Base-by-base conservation (phyloP, 306 rosid genomes). In the Alnus rubra region DNA sequence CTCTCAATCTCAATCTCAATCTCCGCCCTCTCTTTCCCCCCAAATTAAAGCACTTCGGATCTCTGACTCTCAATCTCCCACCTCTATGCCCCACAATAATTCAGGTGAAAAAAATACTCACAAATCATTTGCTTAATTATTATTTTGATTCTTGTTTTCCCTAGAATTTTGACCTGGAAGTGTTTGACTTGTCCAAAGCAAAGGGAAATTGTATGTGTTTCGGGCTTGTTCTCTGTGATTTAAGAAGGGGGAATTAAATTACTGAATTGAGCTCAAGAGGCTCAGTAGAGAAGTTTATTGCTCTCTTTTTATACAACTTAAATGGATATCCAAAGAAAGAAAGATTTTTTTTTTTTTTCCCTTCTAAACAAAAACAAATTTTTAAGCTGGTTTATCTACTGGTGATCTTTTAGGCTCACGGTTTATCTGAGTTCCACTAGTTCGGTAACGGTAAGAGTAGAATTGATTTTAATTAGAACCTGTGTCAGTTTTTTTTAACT, bases 1-100 rank as follows among this genome's bases (percentile, higher is more conserved):
- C 50, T 35, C 81, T 11, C 76, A 23, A 0, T 62, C 77, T 60
- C 73, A 31, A 47, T 75, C 87, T 56, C 52, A 74, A 44, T 44
- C 82, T 49, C 30, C 70, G 51, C 67, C 90, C 54, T 69, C 86
- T 59, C 88, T 73, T 51, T 75, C 86, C 79, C 86, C 76, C 12
- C 78, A 79, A 56, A 74, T 91, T 79, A 85, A 87, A 81, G 90
- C 97, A 58, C 84, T 85, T 33, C 93, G 74, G 79, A 90, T 94
- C 93, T 82, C 90, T 81, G 86, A 86, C 71, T 74, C 79, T 23
- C 72, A 78, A 9, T 81, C 88, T 52, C 49, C 81, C 62, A 45
- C 33, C 86, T 44, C 59, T 42, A 15, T 72, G 31, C 59, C 81
- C 79, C 44, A 30, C 84, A 4, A 30, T 53, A n/a, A 30, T 75